phyloP scores from a whole-genome alignment of 2,329 filamentous ascomycete species.

The Phialophora expanda region DNA sequence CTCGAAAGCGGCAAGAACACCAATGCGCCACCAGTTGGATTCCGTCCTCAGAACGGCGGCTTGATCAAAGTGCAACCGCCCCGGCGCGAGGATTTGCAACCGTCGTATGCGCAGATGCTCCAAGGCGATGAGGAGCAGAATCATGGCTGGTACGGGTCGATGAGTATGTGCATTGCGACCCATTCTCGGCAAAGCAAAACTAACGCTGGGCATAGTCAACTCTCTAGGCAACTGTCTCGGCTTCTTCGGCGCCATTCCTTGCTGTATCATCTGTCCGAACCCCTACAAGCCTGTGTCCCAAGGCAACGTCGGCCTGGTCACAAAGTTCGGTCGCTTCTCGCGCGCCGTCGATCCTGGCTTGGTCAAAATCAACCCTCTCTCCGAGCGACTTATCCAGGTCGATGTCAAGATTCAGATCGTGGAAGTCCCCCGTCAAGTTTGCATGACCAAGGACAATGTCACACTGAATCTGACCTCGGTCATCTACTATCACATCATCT shows the following conservation, averaged over 20 bases:
- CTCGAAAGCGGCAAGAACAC: conserved; percentile 46
- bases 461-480: conserved; percentile 91
- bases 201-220: conserved; percentile 62
- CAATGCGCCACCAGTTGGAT: conserved; percentile 46
- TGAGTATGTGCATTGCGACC: conserved; percentile 64
- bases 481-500: conserved; percentile 98
- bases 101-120: conserved; percentile 73
- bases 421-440: conserved; percentile 91
- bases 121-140: conserved; percentile 69
- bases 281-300: conserved; percentile 91
- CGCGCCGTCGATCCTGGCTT: conserved; percentile 95
- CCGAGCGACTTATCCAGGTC: conserved; percentile 85
- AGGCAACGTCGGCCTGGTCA: conserved; percentile 93
- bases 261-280: conserved; percentile 91
- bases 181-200: conserved; percentile 3
- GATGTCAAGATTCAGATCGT: conserved; percentile 99
- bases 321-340: conserved; percentile 92
- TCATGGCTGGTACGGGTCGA: conserved; percentile 86
- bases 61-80: conserved; percentile 79
- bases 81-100: conserved; percentile 80
- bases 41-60: conserved; percentile 54
- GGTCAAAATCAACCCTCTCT: conserved; percentile 95
- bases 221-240: conserved; percentile 75
- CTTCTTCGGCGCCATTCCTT: conserved; percentile 82
- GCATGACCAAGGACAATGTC: conserved; percentile 99